Base-by-base conservation (phyloP, 2,329 filamentous ascomycete species). In the Macrophomina pseudophaseolina region DNA sequence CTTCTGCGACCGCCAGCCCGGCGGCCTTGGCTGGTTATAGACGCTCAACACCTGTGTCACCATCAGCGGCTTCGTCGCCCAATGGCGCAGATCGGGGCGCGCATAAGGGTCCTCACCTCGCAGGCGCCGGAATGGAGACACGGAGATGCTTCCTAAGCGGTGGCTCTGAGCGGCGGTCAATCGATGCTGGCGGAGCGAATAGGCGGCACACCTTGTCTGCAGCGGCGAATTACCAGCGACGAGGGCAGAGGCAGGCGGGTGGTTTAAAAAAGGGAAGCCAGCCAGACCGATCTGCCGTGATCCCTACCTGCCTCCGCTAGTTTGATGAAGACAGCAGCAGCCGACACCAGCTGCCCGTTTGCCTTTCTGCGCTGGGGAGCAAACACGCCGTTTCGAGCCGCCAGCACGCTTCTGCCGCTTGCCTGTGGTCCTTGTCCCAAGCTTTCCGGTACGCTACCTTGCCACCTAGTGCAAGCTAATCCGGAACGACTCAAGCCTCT, bases 81-180 rank as follows among this genome's bases (percentile, higher is more conserved):
- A 65, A 65, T 65, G 51, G 63, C 48, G 51, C 40, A 28, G 8
- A 48, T 28, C 30, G 42, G 58, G 58, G 42, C 52, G 63, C 40
- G 51, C 49, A 46, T 56, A 65, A 56, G 63, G 52, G 63, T 65
- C 63, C 58, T 56, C 52, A 65, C 63, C 63, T 54, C 28, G 40
- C 63, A 65, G 40, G 51, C 42, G 44, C 30, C 58, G 58, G 42
- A 48, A 63, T 38, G 58, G 44, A 32, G 42, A 63, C 18, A 7
- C 63, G 63, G 63, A 65, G 63, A 28, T 65, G 63, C 63, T 65
- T 65, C 63, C 63, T 64, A 64, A 53, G 48, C 28, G 23, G 60
- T 64, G 60, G 6, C 28, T 23, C 48, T 46, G 63, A 23, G 23
- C 23, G 16, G 40, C 40, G 63, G 30, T 35, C 49, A 65, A 58